Base-by-base conservation (phyloP, 2,329 filamentous ascomycete species). In the Neurospora sp. region DNA sequence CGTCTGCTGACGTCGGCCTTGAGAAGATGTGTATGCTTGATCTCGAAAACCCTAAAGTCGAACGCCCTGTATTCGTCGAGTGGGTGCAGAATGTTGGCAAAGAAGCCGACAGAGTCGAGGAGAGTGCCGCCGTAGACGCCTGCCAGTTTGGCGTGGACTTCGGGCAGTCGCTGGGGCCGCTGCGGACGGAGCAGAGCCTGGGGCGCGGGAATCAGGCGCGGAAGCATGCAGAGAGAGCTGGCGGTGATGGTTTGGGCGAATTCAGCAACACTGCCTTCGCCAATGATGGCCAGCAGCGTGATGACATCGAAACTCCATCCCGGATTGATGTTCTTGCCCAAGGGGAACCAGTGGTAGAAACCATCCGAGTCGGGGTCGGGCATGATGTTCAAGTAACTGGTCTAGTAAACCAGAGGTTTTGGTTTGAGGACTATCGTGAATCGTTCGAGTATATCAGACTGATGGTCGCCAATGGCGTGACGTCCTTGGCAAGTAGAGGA, bases 281-380 rank as follows among this genome's bases (percentile, higher is more conserved):
- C 87, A 70, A 89, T 86, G 74, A 89, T 85, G 71, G 87, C 87
- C 68, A 89, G 83, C 38, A 89, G 83, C 41, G 86, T 87, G 70
- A 89, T 86, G 66, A 88, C 86, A 74, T 89, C 87, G 66, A 89
- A 82, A 37, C 83, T 82, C 86, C 86, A 89, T 71, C 82, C 82
- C 52, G 73, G 68, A 4, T 78, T 77, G 66, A 79, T 80, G 8
- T 77, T 76, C 43, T 77, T 79, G 69, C 78, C 78, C 40, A 77
- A 77, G 8, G 85, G 82, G 71, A 84, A 84, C 82, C 83, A 84
- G 73, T 57, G 15, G 8, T 43, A 37, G 65, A 38, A 28, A 73
- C 65, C 72, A 33, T 33, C 66, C 39, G 0, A 62, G 0, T 41
- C 69, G 19, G 65, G 4, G n/a, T 46, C 17, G 46, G 38, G 6